These are phyloP conservation scores for Prunella vulgaris DNA, from an alignment of 257 asterid species.

Conservation along the genomic window DNA sequence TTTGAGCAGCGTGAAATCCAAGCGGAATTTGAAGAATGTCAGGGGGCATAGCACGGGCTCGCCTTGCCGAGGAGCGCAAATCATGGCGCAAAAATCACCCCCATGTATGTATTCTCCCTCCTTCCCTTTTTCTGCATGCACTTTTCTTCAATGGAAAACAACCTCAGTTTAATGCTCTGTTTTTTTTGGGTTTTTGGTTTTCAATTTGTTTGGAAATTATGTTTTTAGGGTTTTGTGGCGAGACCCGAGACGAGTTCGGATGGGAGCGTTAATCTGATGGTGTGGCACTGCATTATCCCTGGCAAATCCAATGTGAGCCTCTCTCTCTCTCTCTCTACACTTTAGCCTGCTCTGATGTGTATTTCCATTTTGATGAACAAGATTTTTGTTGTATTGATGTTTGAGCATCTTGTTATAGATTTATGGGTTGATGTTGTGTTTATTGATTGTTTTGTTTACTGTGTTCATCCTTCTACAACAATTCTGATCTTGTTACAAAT, in stretches of 20 bases:
- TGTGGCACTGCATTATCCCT: slow-evolving; percentile 49
- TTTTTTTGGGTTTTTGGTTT: neutral
- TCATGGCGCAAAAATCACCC: slow-evolving; percentile 79
- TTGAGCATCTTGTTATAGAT: neutral
- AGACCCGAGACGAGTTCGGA: slow-evolving; percentile 42
- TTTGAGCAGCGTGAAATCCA: neutral
- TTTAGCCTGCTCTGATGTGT: neutral
- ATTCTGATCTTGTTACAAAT: neutral
- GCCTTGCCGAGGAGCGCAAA: slow-evolving; percentile 70
- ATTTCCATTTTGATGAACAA: neutral
- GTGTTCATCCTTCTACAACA: neutral
- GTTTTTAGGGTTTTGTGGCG: slow-evolving; percentile 45
- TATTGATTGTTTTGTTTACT: neutral
- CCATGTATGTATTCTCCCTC: slow-evolving; percentile 30
- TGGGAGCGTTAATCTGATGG: slow-evolving; percentile 44
- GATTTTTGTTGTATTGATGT: neutral
- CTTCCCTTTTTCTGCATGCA: neutral
- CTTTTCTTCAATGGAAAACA: too few relatives aligned
- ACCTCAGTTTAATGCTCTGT: neutral
- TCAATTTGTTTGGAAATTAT: neutral
- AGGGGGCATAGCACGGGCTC: slow-evolving; percentile 44
- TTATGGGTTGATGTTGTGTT: neutral
- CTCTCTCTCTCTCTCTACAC: neutral
- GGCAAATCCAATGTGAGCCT: slow-evolving; percentile 36
- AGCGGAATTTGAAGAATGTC: slow-evolving; percentile 16